A percentile compares a stretch with the other conserved stretches of the same genome.
Evolutionary conservation across 148 eudicot species (phyloP).

Genomic region (Camellia sinensis): DNA sequence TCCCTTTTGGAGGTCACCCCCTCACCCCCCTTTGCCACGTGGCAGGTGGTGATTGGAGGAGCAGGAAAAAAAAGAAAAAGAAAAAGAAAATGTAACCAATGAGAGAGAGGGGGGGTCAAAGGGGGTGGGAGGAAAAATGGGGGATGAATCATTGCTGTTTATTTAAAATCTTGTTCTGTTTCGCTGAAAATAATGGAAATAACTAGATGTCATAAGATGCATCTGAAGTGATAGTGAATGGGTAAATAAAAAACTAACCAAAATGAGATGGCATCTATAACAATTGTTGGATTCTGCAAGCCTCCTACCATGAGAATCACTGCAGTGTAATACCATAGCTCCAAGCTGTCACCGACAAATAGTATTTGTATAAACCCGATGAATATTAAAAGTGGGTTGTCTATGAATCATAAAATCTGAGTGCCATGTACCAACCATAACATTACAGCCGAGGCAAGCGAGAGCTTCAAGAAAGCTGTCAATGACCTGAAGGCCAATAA

Average conservation of each 20-base stretch:
- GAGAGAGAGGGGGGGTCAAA: too few relatives aligned
- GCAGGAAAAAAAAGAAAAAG: too few relatives aligned
- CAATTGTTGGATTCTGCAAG: constrained; percentile 45
- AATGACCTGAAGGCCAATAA: constrained; percentile 28
- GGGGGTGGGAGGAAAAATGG: too few relatives aligned
- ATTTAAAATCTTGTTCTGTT: neutral
- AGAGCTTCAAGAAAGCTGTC: constrained; percentile 34
- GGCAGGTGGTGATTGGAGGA: too few relatives aligned
- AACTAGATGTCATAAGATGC: neutral
- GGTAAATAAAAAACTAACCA: constrained; percentile 28
- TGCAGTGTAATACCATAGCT: constrained; percentile 48
- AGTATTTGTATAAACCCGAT: neutral
- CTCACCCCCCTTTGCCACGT: too few relatives aligned
- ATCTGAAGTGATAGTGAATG: neutral
- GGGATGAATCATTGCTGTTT: too few relatives aligned
- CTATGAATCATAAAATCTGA: neutral
- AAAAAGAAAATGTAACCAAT: too few relatives aligned
- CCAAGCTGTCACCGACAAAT: constrained; percentile 40
- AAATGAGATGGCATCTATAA: constrained; percentile 46
- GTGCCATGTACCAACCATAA: constrained; percentile 37
- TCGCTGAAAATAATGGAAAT: neutral
- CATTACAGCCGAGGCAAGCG: constrained; percentile 40
- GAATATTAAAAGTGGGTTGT: neutral
- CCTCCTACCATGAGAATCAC: constrained; percentile 57
- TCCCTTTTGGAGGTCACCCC: too few relatives aligned